Conservation (phyloP, 2,329 filamentous ascomycete genomes). For the Esteya vermicola region DNA sequence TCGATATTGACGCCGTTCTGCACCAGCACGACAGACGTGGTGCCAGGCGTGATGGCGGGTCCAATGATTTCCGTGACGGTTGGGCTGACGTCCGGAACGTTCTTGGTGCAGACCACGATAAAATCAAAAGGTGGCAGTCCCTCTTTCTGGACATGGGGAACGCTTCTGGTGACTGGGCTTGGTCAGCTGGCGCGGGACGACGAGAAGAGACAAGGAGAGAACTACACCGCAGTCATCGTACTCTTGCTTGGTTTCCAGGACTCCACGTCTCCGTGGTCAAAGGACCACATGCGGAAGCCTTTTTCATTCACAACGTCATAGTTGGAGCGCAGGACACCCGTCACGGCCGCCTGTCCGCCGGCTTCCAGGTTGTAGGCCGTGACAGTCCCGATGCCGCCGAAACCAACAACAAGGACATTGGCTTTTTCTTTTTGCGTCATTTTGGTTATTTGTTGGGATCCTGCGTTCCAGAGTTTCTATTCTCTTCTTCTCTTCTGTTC, state of each 20-base stretch:
- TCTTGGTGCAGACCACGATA: conserved; percentile 3
- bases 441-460: no score
- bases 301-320: background rate
- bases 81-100: background rate
- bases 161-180: background rate
- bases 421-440: background rate
- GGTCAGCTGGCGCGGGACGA: no score
- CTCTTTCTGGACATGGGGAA: background rate
- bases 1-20: conserved; percentile 6
- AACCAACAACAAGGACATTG: conserved; percentile 2
- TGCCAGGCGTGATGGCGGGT: background rate
- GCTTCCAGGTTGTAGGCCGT: background rate
- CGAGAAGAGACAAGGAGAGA: no score
- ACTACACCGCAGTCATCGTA: background rate
- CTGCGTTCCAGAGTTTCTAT: no score
- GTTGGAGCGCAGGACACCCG: conserved; percentile 2
- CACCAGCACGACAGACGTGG: conserved; percentile 1
- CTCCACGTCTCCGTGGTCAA: background rate
- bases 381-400: conserved; percentile 1
- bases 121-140: background rate
- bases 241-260: background rate
- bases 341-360: background rate
- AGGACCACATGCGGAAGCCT: conserved; percentile 1
- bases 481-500: no score
- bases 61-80: background rate